Base-by-base conservation (phyloP, 495 filamentous ascomycete species). In the Hypoxylon rickii region DNA sequence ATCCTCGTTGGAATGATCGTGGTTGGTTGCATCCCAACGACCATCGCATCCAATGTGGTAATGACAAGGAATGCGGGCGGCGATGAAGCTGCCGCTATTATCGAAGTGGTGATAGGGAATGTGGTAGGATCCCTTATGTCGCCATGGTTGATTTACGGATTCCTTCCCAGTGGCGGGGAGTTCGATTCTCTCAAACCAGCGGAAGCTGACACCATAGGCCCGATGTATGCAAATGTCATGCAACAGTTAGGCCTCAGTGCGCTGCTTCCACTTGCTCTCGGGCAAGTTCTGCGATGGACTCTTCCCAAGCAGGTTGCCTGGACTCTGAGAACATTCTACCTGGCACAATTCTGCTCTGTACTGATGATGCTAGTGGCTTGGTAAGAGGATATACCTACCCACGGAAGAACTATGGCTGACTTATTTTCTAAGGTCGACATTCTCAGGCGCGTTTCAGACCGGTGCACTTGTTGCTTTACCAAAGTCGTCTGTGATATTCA, bases 1-100 rank as follows among this genome's bases (percentile, higher is more conserved):
- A 72, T 83, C 44, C 57, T 83, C 51, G 75, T 79, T 2, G 80
- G 79, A 15, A 81, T 82, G 65, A 72, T 82, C 11, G 72, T 80
- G 19, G 74, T 77, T 10, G 70, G 76, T n/a, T 82, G 79, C 59
- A 80, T 81, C n/a, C 80, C 78, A 7, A 83, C 80, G 5, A 83
- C 79, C 4, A 78, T 83, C 46, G 80, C 80, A 4, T 82, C 79
- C 50, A 83, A 83, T 65, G 78, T 83, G 26, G 78, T 83, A 3
- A 83, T 82, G 79, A 82, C 79, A 24, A 69, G 77, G 18, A 71
- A 77, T 12, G 75, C 79, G 3, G 78, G 80, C 3, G 79, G 80
- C 3, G 80, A 82, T 50, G 80, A 83, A 61, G 78, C 79, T 10
- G 79, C 79, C 2, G 78, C 80, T 18, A 63, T 81, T 18, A 78